Conservation (phyloP, 2,329 filamentous ascomycete species). For the Beauveria australis region DNA sequence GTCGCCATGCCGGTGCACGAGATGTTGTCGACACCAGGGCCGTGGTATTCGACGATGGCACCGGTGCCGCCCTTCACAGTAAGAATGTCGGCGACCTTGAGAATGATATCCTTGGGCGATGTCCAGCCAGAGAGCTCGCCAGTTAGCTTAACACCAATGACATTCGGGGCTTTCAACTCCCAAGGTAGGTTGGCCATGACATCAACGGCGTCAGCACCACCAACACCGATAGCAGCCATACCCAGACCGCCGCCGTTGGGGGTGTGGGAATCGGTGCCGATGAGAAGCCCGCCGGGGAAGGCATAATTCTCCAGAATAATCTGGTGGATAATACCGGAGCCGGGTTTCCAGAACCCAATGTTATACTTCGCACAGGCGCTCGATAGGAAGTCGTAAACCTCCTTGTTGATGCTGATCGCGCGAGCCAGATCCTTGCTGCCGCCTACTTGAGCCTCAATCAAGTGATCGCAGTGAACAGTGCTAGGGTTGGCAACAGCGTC, state of each 20-base stretch:
- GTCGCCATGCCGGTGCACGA: slow-evolving; percentile 54
- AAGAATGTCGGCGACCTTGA: slow-evolving; percentile 92
- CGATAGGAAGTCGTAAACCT: slow-evolving; percentile 96
- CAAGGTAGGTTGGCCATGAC: slow-evolving; percentile 96
- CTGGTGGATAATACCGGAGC: slow-evolving; percentile 99
- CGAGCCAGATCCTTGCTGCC: slow-evolving; percentile 88
- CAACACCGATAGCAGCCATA: slow-evolving; percentile 91
- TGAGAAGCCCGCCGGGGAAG: slow-evolving; percentile 96
- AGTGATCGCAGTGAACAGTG: slow-evolving; percentile 97
- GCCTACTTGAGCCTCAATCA: slow-evolving; percentile 96
- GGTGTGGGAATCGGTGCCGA: slow-evolving; percentile 96
- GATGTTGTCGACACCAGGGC: slow-evolving; percentile 59
- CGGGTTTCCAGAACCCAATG: slow-evolving; percentile 99
- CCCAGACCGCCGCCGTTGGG: slow-evolving; percentile 95
- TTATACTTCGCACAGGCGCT: slow-evolving; percentile 97
- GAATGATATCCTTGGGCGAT: slow-evolving; percentile 90
- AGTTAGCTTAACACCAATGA: slow-evolving; percentile 93
- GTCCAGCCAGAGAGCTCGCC: slow-evolving; percentile 87
- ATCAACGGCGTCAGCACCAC: slow-evolving; percentile 96
- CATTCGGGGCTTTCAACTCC: slow-evolving; percentile 96
- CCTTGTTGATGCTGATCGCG: slow-evolving; percentile 92
- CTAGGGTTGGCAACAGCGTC: slow-evolving; percentile 86
- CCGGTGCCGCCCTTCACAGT: slow-evolving; percentile 98
- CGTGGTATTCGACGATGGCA: slow-evolving; percentile 72
- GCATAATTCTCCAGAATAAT: slow-evolving; percentile 98